Conservation (phyloP, 2,329 filamentous ascomycete genomes). For the Ophiocordyceps unilateralis region DNA sequence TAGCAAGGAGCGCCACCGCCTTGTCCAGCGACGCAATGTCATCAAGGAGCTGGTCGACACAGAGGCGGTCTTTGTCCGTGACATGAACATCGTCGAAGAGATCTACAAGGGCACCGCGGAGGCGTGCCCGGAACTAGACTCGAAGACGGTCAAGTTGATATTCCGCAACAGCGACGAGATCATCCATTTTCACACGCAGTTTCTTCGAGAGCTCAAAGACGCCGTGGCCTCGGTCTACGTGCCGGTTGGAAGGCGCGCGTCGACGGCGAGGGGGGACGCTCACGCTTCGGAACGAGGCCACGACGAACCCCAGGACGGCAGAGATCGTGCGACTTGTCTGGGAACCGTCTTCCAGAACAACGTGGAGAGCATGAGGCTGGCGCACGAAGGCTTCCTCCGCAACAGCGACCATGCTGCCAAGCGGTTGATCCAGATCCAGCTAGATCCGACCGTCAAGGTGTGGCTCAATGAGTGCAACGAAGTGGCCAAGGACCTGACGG, state of each 20-base stretch:
- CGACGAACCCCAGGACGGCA: slow-evolving; percentile 30
- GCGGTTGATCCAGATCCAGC: slow-evolving; percentile 43
- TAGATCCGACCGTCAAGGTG: slow-evolving; percentile 49
- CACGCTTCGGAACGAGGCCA: slow-evolving; percentile 21
- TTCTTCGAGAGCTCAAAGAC: slow-evolving; percentile 65
- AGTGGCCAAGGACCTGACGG: slow-evolving; percentile 80
- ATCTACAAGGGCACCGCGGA: slow-evolving; percentile 92
- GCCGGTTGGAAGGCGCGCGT: slow-evolving; percentile 32
- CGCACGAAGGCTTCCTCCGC: slow-evolving; percentile 44
- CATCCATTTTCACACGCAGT: slow-evolving; percentile 66
- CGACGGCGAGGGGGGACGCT: slow-evolving; percentile 23
- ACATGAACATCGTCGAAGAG: slow-evolving; percentile 94
- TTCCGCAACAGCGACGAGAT: slow-evolving; percentile 91
- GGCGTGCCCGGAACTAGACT: slow-evolving; percentile 60
- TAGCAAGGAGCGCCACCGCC: slow-evolving; percentile 46
- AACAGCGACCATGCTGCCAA: slow-evolving; percentile 46
- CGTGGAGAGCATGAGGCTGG: slow-evolving; percentile 41
- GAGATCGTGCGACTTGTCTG: slow-evolving; percentile 33
- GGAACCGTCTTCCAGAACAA: slow-evolving; percentile 37
- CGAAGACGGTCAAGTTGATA: slow-evolving; percentile 72
- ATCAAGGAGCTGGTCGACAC: slow-evolving; percentile 90
- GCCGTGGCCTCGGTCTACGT: slow-evolving; percentile 67
- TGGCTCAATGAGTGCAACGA: slow-evolving; percentile 91
- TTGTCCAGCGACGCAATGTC: slow-evolving; percentile 65
- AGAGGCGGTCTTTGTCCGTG: slow-evolving; percentile 75